Conservation (phyloP, 345 rosid genomes). For the Eutrema yunnanense region DNA sequence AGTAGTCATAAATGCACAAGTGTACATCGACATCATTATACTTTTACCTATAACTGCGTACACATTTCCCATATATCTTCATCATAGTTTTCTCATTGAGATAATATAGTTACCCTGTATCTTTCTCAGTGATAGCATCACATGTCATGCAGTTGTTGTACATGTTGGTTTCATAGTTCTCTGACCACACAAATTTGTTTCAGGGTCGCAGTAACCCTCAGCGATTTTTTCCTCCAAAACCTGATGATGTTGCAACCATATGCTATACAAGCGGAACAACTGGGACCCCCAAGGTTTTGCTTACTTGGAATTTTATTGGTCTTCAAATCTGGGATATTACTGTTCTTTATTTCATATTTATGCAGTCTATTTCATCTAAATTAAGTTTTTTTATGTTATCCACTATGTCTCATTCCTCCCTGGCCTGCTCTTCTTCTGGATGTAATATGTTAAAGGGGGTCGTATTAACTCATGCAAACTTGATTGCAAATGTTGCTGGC, state of each 20-base stretch:
- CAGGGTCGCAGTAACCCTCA: slow-evolving; percentile 67
- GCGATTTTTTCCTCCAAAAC: slow-evolving; percentile 66
- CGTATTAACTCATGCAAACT: slow-evolving; percentile 74
- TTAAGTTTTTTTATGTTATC: neutral
- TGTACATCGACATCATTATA: neutral
- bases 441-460: slow-evolving; percentile 57
- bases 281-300: slow-evolving; percentile 88
- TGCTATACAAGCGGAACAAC: slow-evolving; percentile 99
- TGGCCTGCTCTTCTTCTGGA: slow-evolving; percentile 13
- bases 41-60: neutral
- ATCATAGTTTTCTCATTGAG: neutral
- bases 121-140: slow-evolving; percentile 1
- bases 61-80: neutral
- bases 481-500: slow-evolving; percentile 89
- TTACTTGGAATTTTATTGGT: slow-evolving; percentile 1
- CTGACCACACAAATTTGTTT: slow-evolving; percentile 25
- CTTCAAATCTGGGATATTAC: neutral
- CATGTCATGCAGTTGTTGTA: neutral
- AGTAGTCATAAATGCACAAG: slow-evolving; percentile 15
- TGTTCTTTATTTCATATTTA: neutral
- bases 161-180: slow-evolving; percentile 12
- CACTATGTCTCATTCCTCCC: slow-evolving; percentile 16
- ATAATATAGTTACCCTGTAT: neutral
- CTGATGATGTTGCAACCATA: slow-evolving; percentile 84
- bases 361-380: slow-evolving; percentile 19